Evolutionary conservation across 139 green algal species (phyloP), one percentile per base, ranked within the genome.

Genomic region (Ostreobium quekettii): DNA sequence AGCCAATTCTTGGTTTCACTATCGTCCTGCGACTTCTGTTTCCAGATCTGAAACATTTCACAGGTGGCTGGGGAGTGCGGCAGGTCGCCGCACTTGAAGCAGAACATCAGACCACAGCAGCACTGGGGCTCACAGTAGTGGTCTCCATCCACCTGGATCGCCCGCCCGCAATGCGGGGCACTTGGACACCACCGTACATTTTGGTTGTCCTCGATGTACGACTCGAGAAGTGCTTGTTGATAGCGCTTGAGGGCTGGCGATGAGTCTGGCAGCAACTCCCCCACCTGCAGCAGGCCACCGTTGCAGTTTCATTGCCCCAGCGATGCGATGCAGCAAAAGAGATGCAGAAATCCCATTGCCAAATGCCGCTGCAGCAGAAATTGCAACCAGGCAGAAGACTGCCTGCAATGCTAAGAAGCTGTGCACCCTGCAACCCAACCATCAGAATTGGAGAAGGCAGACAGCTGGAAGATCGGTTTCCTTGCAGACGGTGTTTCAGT

Each of bases 41-140:
- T 71, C 91, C 91, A 97, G 46, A 81, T 39, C 29, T 64, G 53
- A 78, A 81, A 89, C 86, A 96, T 97, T 6, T 82, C 57, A 74
- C 91, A 97, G 47, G 89, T 91, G 71, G 81, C 90, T 4, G 91
- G 91, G 1, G 82, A 89, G 79, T 97, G 91, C 19, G 89, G 81
- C 36, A 82, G 81, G 8, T 75, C 53, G 7, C 76, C 64, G 76
- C 90, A 96, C 35, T 82, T 87, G 78, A 95, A 96, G 77, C 90
- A 96, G 70, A 96, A 96, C 26, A 76, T 49, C 3, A 78, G 64
- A 29, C 87, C 78, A 66, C 90, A 96, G 2, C 24, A 30, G 73
- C 89, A 95, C 70, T 86, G 75, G 4, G 90, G 84, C 78, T 94
- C 84, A 38, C 81, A 85, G 62, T 85, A 87, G 1, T 72, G 67